These are phyloP conservation scores for Cutaneotrichosporon arboriforme DNA, from an alignment of 1,284 basidiomycete species.

Conservation along the genomic window DNA sequence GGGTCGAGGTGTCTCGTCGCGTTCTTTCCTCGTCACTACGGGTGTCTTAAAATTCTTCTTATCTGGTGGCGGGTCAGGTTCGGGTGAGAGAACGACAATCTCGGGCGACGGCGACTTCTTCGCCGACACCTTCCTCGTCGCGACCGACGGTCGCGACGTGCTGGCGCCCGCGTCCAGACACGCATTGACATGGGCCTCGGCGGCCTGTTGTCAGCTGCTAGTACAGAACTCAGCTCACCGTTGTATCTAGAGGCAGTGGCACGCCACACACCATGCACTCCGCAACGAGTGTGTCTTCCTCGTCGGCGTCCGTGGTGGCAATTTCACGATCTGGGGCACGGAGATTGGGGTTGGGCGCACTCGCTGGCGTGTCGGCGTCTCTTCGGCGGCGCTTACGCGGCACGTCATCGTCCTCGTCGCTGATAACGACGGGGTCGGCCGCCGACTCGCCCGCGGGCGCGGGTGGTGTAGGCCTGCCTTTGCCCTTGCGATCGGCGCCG, in stretches of 20 bases:
- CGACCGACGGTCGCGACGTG: not conserved
- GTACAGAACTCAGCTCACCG: not conserved
- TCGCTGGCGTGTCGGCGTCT: conserved; percentile 2
- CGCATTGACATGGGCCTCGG: conserved; percentile 42
- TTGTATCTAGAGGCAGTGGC: not conserved
- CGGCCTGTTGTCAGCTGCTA: conserved; percentile 24
- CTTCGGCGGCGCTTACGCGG: not conserved
- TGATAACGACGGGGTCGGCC: conserved; percentile 29
- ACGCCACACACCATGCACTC: conserved; percentile 5
- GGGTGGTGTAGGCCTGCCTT: not conserved
- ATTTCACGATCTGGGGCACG: conserved; percentile 26
- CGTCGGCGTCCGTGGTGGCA: conserved; percentile 13
- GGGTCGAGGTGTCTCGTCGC: conserved; percentile 9
- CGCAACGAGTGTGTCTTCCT: not conserved
- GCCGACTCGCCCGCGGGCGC: conserved; percentile 24
- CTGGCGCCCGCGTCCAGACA: conserved; percentile 35
- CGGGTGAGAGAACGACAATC: conserved; percentile 3
- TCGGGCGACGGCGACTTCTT: not conserved
- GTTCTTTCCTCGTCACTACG: not conserved
- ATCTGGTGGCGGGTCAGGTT: not conserved
- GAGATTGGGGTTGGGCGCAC: conserved; percentile 36
- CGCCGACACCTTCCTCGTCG: not conserved
- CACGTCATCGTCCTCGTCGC: conserved; percentile 24
- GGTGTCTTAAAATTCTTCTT: not conserved
- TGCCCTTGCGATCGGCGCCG: conserved; percentile 9